Evolutionary conservation across 495 filamentous ascomycete species (phyloP).

Genomic region (Corynascus novoguineensis): DNA sequence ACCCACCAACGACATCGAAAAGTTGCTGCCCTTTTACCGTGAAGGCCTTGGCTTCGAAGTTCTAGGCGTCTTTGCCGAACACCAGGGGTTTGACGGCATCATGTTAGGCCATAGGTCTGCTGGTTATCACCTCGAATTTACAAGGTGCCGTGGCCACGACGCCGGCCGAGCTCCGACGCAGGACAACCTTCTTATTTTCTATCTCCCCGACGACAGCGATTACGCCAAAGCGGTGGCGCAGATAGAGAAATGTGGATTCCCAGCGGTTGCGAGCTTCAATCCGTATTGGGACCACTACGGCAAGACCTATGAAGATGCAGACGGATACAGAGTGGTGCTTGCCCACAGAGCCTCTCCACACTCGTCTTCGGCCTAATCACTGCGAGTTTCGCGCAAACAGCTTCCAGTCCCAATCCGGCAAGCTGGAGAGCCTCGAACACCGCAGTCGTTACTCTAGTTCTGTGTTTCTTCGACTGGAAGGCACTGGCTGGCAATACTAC

Average conservation of each 20-base stretch:
- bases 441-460: no score
- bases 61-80: conserved; percentile 21
- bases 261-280: conserved; percentile 27
- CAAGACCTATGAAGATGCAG: conserved; percentile 34
- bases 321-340: conserved; percentile 35
- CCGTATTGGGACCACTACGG: conserved; percentile 34
- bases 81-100: conserved; percentile 32
- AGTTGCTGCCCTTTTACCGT: conserved; percentile 31
- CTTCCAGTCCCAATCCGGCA: no score
- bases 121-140: conserved; percentile 35
- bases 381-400: no score
- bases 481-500: no score
- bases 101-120: conserved; percentile 24
- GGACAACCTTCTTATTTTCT: conserved; percentile 34
- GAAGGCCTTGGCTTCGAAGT: conserved; percentile 31
- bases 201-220: conserved; percentile 22
- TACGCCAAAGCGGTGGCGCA: conserved; percentile 22
- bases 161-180: conserved; percentile 30
- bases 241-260: conserved; percentile 24
- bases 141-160: conserved; percentile 19
- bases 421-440: no score
- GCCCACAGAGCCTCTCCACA: conserved; percentile 27
- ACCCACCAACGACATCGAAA: conserved; percentile 29
- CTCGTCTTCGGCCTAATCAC: not conserved
- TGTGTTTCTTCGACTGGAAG: no score